Evolutionary conservation across 176 grass and related monocot genomes (phyloP).

Genomic region (Oryza officinalis): DNA sequence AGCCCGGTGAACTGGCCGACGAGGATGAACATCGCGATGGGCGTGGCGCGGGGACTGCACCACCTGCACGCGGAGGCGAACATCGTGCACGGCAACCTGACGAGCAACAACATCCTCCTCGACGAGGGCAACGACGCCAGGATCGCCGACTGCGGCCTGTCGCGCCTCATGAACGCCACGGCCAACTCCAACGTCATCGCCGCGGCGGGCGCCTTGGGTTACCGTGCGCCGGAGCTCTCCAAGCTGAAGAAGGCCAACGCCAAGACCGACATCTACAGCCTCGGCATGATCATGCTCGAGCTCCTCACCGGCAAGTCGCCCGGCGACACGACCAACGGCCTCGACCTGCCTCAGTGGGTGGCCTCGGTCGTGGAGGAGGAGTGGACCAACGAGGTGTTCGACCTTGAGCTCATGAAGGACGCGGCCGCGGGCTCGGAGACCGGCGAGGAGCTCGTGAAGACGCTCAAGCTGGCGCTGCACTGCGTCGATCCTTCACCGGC

Average conservation of each 20-base stretch:
- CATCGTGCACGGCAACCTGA: constrained; percentile 93
- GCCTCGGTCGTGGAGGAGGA: constrained; percentile 89
- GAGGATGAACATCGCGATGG: constrained; percentile 79
- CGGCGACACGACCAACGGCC: constrained; percentile 73
- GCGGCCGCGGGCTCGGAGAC: constrained; percentile 49
- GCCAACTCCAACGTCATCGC: constrained; percentile 78
- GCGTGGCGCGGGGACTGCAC: constrained; percentile 63
- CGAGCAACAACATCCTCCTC: constrained; percentile 86
- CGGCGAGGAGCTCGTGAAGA: constrained; percentile 83
- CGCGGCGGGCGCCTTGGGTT: constrained; percentile 65
- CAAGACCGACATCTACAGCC: constrained; percentile 91
- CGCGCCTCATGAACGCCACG: constrained; percentile 77
- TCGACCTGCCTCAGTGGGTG: constrained; percentile 95
- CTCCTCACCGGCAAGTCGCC: constrained; percentile 89
- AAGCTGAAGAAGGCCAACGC: constrained; percentile 95
- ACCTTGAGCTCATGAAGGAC: constrained; percentile 88
- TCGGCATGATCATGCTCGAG: constrained; percentile 90
- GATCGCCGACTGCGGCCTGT: constrained; percentile 81
- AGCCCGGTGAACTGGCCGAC: constrained; percentile 66
- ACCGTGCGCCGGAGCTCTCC: constrained; percentile 88
- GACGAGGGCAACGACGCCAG: constrained; percentile 63
- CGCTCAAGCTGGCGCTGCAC: constrained; percentile 77
- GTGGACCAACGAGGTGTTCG: constrained; percentile 99
- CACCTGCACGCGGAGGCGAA: constrained; percentile 66
- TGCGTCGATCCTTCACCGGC: constrained; percentile 79